A percentile compares a stretch with the other conserved stretches of the same genome.
phyloP scores from a whole-genome alignment of 768 basidiomycete species.

The Tulasnella sp. region DNA sequence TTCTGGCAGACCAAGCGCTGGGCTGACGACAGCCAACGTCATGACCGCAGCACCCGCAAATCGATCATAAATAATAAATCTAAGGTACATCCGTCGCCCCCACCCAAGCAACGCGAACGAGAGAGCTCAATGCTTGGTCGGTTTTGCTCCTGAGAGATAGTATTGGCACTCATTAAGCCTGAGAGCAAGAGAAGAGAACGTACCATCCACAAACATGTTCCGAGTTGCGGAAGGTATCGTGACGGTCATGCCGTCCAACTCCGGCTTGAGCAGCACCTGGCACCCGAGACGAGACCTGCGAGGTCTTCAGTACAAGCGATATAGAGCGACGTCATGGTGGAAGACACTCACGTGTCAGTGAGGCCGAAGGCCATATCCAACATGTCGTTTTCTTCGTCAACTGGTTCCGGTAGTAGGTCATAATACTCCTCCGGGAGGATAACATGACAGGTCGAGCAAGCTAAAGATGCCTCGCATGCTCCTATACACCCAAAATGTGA shows the following conservation, averaged over 20 bases:
- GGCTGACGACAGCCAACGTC: background rate
- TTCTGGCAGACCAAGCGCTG: background rate
- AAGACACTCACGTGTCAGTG: constrained; percentile 64
- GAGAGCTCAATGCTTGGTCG: constrained; percentile 33
- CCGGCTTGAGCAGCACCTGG: constrained; percentile 54
- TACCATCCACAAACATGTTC: constrained; percentile 96
- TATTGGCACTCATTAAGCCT: background rate
- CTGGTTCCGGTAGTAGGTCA: constrained; percentile 81
- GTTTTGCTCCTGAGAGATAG: constrained; percentile 34
- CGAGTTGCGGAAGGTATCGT: constrained; percentile 82
- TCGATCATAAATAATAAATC: background rate
- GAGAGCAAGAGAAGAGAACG: constrained; percentile 19
- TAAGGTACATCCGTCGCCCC: background rate
- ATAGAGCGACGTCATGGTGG: background rate
- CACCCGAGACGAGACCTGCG: constrained; percentile 38
- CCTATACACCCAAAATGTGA: constrained; percentile 36
- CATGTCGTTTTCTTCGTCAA: constrained; percentile 98
- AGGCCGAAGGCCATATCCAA: constrained; percentile 96
- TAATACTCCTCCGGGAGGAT: constrained; percentile 74
- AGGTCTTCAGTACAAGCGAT: background rate
- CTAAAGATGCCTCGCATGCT: constrained; percentile 92
- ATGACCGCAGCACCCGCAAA: background rate
- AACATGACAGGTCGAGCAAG: constrained; percentile 96
- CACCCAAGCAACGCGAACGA: background rate
- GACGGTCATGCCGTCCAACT: constrained; percentile 76